Evolutionary conservation across 2,329 filamentous ascomycete species (phyloP).

Genomic region (Botrytis elliptica): DNA sequence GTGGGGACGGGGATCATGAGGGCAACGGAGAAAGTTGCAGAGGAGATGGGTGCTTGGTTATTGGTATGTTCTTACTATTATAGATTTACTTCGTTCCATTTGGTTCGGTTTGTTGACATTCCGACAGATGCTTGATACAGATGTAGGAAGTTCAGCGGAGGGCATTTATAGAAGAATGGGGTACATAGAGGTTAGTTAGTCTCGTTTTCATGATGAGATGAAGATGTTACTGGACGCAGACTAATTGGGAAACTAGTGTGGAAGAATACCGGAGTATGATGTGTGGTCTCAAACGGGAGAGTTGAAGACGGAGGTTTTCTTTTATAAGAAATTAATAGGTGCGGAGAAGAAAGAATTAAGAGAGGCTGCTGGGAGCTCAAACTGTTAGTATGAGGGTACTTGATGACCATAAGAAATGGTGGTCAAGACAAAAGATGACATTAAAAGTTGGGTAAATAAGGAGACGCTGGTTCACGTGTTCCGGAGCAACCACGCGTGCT

Average conservation of each 20-base stretch:
- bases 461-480: neutral
- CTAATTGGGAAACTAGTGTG: constrained; percentile 32
- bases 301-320: constrained; percentile 53
- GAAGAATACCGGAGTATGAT: constrained; percentile 55
- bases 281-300: constrained; percentile 48
- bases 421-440: neutral
- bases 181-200: constrained; percentile 47
- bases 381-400: neutral
- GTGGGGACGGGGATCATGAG: constrained; percentile 52
- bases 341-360: neutral
- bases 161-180: constrained; percentile 55
- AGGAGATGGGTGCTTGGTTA: constrained; percentile 1
- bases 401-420: neutral
- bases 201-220: neutral
- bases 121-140: constrained; percentile 48
- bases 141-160: constrained; percentile 53
- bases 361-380: neutral
- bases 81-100: neutral
- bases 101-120: neutral
- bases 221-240: neutral
- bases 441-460: neutral
- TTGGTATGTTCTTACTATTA: neutral
- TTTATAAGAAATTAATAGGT: constrained; percentile 54
- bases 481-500: neutral
- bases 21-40: constrained; percentile 47